Evolutionary conservation across 805 yeast genomes (phyloP).

Genomic region (Scheffersomyces stipitis): DNA sequence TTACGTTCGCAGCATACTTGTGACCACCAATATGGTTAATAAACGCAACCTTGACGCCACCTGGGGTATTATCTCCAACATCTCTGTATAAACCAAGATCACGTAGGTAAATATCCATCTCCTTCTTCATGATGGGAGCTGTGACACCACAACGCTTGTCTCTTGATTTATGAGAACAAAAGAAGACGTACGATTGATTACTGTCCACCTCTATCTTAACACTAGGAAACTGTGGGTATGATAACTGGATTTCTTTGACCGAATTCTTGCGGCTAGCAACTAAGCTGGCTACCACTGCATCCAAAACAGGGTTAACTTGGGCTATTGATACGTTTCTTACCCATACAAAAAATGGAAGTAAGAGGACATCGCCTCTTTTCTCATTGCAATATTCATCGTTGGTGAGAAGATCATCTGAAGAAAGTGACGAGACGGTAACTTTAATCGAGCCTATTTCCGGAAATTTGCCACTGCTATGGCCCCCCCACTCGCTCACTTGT

Average conservation of each 20-base stretch:
- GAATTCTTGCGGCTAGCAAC: constrained; percentile 17
- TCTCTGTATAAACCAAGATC: constrained; percentile 76
- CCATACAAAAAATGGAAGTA: constrained; percentile 78
- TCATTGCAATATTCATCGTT: constrained; percentile 42
- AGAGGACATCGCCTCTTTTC: constrained; percentile 55
- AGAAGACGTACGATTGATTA: constrained; percentile 52
- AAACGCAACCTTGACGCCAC: constrained; percentile 69
- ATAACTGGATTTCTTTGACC: constrained; percentile 3
- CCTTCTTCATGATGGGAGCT: constrained; percentile 85
- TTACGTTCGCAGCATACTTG: constrained; percentile 87
- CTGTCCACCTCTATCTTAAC: constrained; percentile 33
- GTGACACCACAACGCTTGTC: constrained; percentile 93
- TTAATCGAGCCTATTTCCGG: constrained; percentile 37
- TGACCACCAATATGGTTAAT: constrained; percentile 96
- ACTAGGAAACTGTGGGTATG: constrained; percentile 22
- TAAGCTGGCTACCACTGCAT: constrained; percentile 43
- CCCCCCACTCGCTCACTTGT: constrained; percentile 40
- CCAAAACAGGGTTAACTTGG: constrained; percentile 46
- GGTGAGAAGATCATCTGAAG: constrained; percentile 44
- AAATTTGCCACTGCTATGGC: constrained; percentile 12
- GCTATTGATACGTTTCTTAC: constrained; percentile 47
- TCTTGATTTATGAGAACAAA: constrained; percentile 89
- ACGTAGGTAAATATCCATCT: constrained; percentile 70
- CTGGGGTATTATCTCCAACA: constrained; percentile 67
- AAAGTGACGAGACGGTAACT: constrained; percentile 55